phyloP scores from a whole-genome alignment of 495 filamentous ascomycete genomes.

The Aspergillus panamensis region DNA sequence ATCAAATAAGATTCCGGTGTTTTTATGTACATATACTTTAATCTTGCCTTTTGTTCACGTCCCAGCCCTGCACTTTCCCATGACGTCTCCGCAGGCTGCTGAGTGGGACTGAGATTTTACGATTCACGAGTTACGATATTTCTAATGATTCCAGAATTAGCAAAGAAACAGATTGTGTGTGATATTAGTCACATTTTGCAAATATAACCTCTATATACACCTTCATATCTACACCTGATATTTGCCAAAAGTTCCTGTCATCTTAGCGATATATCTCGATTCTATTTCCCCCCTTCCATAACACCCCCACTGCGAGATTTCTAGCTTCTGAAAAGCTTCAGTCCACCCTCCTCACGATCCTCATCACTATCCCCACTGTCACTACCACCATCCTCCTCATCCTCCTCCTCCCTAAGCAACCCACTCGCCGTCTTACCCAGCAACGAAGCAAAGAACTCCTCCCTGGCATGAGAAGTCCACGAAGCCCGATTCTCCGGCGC shows the following conservation, averaged over 20 bases:
- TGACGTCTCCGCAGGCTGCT: neutral
- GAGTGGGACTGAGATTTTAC: neutral
- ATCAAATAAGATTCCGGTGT: neutral
- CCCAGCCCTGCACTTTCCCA: neutral
- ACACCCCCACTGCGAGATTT: neutral
- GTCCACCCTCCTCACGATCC: slow-evolving; percentile 59
- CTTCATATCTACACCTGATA: neutral
- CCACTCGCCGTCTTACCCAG: slow-evolving; percentile 70
- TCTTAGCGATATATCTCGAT: too few relatives aligned
- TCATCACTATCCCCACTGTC: slow-evolving; percentile 49
- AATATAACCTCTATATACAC: neutral
- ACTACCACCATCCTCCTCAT: slow-evolving; percentile 44
- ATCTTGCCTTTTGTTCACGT: neutral
- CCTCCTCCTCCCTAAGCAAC: slow-evolving; percentile 66
- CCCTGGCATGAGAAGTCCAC: slow-evolving; percentile 76
- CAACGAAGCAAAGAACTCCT: slow-evolving; percentile 84
- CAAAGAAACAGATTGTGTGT: neutral
- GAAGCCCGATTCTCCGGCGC: slow-evolving; percentile 74
- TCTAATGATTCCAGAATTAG: slow-evolving; percentile 1
- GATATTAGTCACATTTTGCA: neutral
- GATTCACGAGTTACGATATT: slow-evolving; percentile 7
- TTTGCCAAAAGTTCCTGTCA: too few relatives aligned
- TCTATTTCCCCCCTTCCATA: neutral
- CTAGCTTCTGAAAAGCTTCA: slow-evolving; percentile 69
- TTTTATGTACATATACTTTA: neutral